Evolutionary conservation across 768 basidiomycete species (phyloP).

Genomic region (Lactarius akahatsu): DNA sequence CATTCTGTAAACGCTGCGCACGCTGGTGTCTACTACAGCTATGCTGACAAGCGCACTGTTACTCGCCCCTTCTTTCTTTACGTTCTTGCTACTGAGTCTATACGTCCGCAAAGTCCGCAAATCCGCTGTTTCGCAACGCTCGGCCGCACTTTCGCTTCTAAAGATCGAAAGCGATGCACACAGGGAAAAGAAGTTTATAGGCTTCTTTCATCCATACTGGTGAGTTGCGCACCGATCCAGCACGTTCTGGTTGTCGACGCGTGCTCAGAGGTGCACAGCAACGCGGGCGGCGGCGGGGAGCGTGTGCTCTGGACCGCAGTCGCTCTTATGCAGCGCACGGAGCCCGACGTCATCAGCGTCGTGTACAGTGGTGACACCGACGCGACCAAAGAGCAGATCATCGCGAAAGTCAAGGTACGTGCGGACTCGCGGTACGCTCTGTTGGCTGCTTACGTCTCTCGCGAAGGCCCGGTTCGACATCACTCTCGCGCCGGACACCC

Average conservation of each 20-base stretch:
- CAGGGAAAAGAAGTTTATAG: slow-evolving; percentile 47
- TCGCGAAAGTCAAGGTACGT: slow-evolving; percentile 75
- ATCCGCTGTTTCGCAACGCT: not conserved
- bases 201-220: slow-evolving; percentile 98
- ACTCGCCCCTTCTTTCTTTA: not conserved
- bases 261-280: slow-evolving; percentile 45
- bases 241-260: not conserved
- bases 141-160: slow-evolving; percentile 13
- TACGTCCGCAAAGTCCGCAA: slow-evolving; percentile 2
- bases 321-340: slow-evolving; percentile 65
- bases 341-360: slow-evolving; percentile 64
- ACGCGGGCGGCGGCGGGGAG: slow-evolving; percentile 97
- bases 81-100: not conserved
- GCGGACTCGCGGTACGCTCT: not conserved
- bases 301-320: slow-evolving; percentile 94
- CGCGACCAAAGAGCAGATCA: slow-evolving; percentile 74
- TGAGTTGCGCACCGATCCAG: slow-evolving; percentile 39
- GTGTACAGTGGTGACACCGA: slow-evolving; percentile 90
- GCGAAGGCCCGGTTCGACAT: slow-evolving; percentile 80
- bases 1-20: not conserved
- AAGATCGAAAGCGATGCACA: slow-evolving; percentile 17
- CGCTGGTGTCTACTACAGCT: not conserved
- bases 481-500: slow-evolving; percentile 53
- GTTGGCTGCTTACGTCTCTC: not conserved
- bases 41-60: slow-evolving; percentile 8